These are phyloP conservation scores for Psilocybe cubensis DNA, from an alignment of 768 basidiomycete genomes.

Conservation along the genomic window DNA sequence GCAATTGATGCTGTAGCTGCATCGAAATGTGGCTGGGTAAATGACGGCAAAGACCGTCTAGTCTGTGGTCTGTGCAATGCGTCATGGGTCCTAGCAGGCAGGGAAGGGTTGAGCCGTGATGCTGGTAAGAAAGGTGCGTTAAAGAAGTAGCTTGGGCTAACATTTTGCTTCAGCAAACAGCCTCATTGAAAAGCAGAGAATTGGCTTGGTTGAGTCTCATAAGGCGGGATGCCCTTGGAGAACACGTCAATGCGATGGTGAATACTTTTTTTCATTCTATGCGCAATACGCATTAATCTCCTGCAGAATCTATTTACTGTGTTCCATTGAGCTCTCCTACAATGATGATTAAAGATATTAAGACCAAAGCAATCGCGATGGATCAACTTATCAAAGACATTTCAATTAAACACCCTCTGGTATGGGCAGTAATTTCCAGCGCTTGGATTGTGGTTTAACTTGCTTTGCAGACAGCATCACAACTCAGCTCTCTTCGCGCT, in stretches of 20 bases:
- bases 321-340: conserved; percentile 72
- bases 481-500: conserved; percentile 55
- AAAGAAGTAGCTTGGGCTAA: not conserved
- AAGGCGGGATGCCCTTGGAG: conserved; percentile 89
- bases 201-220: conserved; percentile 68
- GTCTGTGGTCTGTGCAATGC: conserved; percentile 72
- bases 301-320: conserved; percentile 68
- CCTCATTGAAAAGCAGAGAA: conserved; percentile 74
- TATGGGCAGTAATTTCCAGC: conserved; percentile 34
- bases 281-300: not conserved
- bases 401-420: conserved; percentile 73
- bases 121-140: conserved; percentile 63
- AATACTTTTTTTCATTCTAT: conserved; percentile 23
- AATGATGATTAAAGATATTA: conserved; percentile 65
- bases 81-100: conserved; percentile 75
- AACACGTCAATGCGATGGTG: conserved; percentile 78
- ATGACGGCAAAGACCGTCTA: conserved; percentile 80
- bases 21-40: conserved; percentile 82
- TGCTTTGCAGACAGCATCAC: conserved; percentile 52
- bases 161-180: conserved; percentile 52
- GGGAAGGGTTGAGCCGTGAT: conserved; percentile 74
- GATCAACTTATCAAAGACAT: conserved; percentile 57
- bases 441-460: not conserved
- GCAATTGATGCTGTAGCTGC: conserved; percentile 80
- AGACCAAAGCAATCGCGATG: conserved; percentile 53